Conservation (phyloP, 208 protist genomes). For the Leishmania arabica region DNA sequence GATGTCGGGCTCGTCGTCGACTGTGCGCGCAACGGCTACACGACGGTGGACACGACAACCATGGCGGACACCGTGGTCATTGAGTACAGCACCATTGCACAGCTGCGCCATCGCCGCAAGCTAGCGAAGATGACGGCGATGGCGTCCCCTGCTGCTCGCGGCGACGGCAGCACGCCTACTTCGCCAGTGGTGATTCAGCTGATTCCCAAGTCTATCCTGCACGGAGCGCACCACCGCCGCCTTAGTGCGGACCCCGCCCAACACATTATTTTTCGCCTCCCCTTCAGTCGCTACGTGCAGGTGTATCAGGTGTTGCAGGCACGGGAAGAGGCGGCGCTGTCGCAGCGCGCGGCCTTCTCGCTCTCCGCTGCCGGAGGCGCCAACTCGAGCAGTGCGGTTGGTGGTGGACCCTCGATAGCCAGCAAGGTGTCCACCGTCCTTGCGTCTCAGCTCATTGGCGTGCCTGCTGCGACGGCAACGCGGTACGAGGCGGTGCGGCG, state of each 20-base stretch:
- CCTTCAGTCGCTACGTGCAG: slow-evolving; percentile 66
- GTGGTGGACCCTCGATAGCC: slow-evolving; percentile 2
- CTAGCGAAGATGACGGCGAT: slow-evolving; percentile 37
- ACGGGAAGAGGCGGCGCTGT: slow-evolving; percentile 49
- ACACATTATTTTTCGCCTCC: slow-evolving; percentile 70
- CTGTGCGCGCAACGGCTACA: slow-evolving; percentile 65
- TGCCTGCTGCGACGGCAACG: slow-evolving; percentile 50
- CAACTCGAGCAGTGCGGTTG: neutral
- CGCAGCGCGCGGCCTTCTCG: slow-evolving; percentile 15
- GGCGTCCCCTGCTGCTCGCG: neutral
- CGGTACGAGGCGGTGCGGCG: slow-evolving; percentile 69
- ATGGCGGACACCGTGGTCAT: slow-evolving; percentile 51
- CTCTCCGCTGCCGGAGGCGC: neutral
- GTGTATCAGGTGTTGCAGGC: slow-evolving; percentile 79
- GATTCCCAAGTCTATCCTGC: slow-evolving; percentile 79
- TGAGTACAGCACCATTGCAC: slow-evolving; percentile 56
- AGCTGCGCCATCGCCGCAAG: slow-evolving; percentile 60
- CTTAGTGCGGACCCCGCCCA: slow-evolving; percentile 62
- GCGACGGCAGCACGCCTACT: neutral
- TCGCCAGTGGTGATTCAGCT: slow-evolving; percentile 78
- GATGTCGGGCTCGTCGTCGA: slow-evolving; percentile 79
- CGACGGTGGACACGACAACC: slow-evolving; percentile 40
- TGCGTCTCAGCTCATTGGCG: slow-evolving; percentile 46
- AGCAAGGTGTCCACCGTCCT: slow-evolving; percentile 30
- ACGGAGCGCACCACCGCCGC: slow-evolving; percentile 75